Evolutionary conservation across 805 yeast species (phyloP), one percentile per base, ranked within the genome.

Genomic region (Barnettozyma sp.): DNA sequence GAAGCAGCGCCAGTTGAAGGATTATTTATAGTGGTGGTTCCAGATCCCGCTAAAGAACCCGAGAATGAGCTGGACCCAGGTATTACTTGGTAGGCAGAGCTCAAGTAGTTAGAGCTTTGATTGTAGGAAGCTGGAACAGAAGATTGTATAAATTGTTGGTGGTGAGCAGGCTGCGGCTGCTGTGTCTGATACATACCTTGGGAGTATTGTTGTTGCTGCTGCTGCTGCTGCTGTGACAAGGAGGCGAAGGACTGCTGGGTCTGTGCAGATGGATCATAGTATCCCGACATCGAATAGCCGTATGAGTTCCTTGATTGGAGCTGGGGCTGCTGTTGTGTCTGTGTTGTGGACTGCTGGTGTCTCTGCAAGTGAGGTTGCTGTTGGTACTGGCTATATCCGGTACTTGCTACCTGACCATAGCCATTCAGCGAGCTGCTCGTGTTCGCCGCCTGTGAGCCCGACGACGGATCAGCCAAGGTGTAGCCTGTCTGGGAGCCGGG

Each of bases 311-410:
- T 29, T 5, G 32, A 19, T 17, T 37, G 33, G 10, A 26, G 39
- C 23, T 45, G 54, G n/a, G 38, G 46, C 5, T 32, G 48, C 28
- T 42, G 46, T 30, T 34, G 42, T n/a, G n/a, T n/a, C n/a, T n/a
- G n/a, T n/a, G n/a, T n/a, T n/a, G n/a, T n/a, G n/a, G n/a, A n/a
- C n/a, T 30, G 39, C 18, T 39, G 42, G 13, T 21, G 41, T 25
- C 26, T 33, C 23, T 33, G 40, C 8, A 31, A 33, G 11, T 39
- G 48, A n/a, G 23, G 46, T 30, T 31, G 39, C 12, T 26, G 43
- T 7, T 32, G 36, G 21, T 36, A 31, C 25, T 38, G 42, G 11
- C 26, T n/a, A 14, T 29, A 38, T 13, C 24, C 31, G 7, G 35
- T 3, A n/a, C n/a, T n/a, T n/a, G n/a, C n/a, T n/a, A 19, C 25